These are phyloP conservation scores for Fusarium pseudograminearum DNA, from an alignment of 2,329 filamentous ascomycete genomes.

Conservation along the genomic window DNA sequence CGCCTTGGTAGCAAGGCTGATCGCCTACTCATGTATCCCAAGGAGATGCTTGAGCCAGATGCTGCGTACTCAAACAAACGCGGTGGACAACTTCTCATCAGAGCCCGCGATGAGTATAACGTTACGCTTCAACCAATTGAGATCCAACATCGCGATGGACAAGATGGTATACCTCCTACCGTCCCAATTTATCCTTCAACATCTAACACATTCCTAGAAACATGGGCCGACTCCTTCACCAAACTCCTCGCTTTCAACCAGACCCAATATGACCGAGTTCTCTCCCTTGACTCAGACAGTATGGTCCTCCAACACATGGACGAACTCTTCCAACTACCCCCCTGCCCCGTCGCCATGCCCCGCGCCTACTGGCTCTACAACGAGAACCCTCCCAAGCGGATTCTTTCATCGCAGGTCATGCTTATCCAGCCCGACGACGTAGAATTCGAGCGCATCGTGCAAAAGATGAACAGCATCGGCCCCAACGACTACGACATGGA, in stretches of 20 bases:
- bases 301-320: slow-evolving; percentile 74
- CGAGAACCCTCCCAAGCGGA: slow-evolving; percentile 53
- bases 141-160: slow-evolving; percentile 53
- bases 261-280: slow-evolving; percentile 65
- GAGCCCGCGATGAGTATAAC: slow-evolving; percentile 59
- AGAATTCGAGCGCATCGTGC: slow-evolving; percentile 61
- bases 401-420: slow-evolving; percentile 71
- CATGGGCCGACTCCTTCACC: slow-evolving; percentile 74
- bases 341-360: slow-evolving; percentile 73
- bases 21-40: slow-evolving; percentile 61
- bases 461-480: slow-evolving; percentile 47
- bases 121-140: slow-evolving; percentile 59
- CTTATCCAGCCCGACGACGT: slow-evolving; percentile 67
- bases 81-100: slow-evolving; percentile 50
- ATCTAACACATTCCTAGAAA: slow-evolving; percentile 51
- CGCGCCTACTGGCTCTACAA: slow-evolving; percentile 77
- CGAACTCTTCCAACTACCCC: slow-evolving; percentile 76
- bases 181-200: fast-evolving
- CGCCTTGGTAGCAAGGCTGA: slow-evolving; percentile 58
- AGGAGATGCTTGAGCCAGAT: slow-evolving; percentile 51
- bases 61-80: neutral
- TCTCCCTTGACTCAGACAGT: slow-evolving; percentile 73
- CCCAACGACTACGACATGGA: slow-evolving; percentile 72
- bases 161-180: slow-evolving; percentile 49
- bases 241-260: slow-evolving; percentile 78